Conservation (phyloP, 1,284 basidiomycete species). For the Leccinum huronense region DNA sequence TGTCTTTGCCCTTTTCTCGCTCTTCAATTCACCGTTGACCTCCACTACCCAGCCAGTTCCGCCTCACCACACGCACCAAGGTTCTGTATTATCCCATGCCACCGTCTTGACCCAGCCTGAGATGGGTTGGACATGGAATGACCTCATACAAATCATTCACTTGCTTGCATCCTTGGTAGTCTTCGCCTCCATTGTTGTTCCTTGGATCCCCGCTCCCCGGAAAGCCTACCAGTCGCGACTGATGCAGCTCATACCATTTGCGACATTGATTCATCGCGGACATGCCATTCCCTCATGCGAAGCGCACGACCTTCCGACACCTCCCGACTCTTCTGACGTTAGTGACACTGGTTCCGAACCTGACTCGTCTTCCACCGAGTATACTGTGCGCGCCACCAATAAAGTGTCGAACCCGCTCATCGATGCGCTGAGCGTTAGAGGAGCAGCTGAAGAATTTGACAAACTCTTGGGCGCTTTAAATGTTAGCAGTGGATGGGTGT, state of each 20-base stretch:
- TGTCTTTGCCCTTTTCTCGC: conserved; percentile 73
- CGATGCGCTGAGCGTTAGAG: conserved; percentile 38
- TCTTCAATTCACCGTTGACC: conserved; percentile 69
- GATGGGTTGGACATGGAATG: conserved; percentile 44
- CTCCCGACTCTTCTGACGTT: conserved; percentile 23
- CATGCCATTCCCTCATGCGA: conserved; percentile 9
- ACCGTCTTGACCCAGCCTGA: conserved; percentile 15
- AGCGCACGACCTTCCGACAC: conserved; percentile 23
- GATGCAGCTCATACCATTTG: conserved; percentile 29
- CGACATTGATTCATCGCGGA: conserved; percentile 12
- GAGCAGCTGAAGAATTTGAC: conserved; percentile 40
- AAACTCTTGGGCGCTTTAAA: conserved; percentile 43
- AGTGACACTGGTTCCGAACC: conserved; percentile 31
- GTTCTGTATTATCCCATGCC: conserved; percentile 39
- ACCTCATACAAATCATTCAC: conserved; percentile 57
- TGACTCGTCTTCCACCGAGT: conserved; percentile 35
- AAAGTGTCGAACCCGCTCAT: conserved; percentile 33
- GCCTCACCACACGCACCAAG: conserved; percentile 38
- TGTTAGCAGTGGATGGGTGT: conserved; percentile 40
- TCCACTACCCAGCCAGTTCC: conserved; percentile 37
- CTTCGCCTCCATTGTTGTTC: conserved; percentile 54
- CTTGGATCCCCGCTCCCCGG: conserved; percentile 43
- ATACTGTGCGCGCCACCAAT: conserved; percentile 23
- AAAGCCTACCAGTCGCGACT: conserved; percentile 22
- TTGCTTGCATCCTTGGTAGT: conserved; percentile 61